A percentile compares a stretch with the other conserved stretches of the same genome.
phyloP scores from a whole-genome alignment of 2,329 filamentous ascomycete species.

The Ophiostoma himal-ulmi region DNA sequence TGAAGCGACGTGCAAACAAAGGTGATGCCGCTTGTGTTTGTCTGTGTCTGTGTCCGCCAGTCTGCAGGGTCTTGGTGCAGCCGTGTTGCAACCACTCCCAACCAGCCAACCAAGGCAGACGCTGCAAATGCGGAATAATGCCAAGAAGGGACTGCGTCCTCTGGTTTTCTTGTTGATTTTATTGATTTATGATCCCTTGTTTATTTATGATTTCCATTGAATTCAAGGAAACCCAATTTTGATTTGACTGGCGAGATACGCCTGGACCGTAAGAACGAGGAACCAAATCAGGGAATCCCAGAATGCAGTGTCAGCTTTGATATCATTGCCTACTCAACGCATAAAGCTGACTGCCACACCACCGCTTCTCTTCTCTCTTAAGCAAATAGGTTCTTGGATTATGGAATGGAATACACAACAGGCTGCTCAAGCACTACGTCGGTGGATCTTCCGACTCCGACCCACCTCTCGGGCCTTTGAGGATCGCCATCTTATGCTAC shows the following conservation, averaged over 20 bases:
- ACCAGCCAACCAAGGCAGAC: neutral
- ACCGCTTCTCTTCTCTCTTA: neutral
- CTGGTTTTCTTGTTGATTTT: neutral
- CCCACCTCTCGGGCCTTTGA: constrained; percentile 1
- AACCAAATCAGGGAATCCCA: neutral
- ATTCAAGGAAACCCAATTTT: neutral
- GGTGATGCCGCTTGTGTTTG: too few relatives aligned
- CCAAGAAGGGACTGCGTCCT: neutral
- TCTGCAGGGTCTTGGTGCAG: neutral
- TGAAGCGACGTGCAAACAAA: neutral
- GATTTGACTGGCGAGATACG: neutral
- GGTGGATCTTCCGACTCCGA: constrained; percentile 7
- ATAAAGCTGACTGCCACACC: neutral
- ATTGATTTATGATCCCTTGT: neutral
- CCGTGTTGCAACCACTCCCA: neutral
- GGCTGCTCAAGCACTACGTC: neutral
- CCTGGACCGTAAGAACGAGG: neutral
- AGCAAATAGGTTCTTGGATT: too few relatives aligned
- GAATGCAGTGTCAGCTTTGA: neutral
- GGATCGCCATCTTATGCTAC: neutral
- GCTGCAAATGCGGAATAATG: constrained; percentile 3
- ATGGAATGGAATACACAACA: neutral
- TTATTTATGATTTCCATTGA: neutral
- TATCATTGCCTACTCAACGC: neutral
- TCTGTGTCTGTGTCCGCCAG: too few relatives aligned